Conservation (phyloP, 1,139 yeast genomes). For the Yamadazyma sp. region DNA sequence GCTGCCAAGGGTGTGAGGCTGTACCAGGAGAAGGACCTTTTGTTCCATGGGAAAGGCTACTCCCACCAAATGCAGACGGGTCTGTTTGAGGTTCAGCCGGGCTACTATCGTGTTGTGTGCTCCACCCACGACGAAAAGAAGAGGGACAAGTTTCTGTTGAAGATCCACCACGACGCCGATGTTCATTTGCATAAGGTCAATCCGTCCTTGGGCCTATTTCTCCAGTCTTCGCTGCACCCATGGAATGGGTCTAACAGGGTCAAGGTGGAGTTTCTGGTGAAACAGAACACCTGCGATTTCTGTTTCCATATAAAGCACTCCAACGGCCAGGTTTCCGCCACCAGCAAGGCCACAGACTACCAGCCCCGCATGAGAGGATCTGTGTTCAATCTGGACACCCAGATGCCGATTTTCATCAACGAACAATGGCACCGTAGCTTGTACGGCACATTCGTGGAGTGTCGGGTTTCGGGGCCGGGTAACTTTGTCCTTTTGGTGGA, state of each 20-base stretch:
- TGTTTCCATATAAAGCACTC: constrained; percentile 28
- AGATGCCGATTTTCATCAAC: constrained; percentile 31
- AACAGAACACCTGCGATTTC: constrained; percentile 22
- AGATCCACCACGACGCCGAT: constrained; percentile 12
- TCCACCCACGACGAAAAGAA: constrained; percentile 25
- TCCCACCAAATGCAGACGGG: constrained; percentile 19
- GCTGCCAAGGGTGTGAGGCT: constrained; percentile 20
- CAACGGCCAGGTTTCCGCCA: constrained; percentile 18
- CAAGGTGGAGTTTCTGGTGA: constrained; percentile 28
- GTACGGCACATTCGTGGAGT: constrained; percentile 47
- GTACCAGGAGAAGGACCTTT: constrained; percentile 31
- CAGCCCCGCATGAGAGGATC: constrained; percentile 47
- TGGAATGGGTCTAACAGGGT: constrained; percentile 44
- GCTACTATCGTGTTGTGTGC: constrained; percentile 34
- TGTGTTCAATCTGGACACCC: constrained; percentile 32
- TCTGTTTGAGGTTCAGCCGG: constrained; percentile 31
- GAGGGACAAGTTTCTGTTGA: constrained; percentile 13
- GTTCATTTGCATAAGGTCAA: constrained; percentile 20
- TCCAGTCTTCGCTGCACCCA: constrained; percentile 19
- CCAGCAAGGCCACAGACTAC: constrained; percentile 26
- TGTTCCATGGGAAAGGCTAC: constrained; percentile 28
- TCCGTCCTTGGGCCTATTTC: constrained; percentile 37
- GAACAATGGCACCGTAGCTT: constrained; percentile 43
- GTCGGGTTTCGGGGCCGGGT: constrained; percentile 25
- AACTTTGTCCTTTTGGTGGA: constrained; percentile 44